phyloP scores from a whole-genome alignment of 768 basidiomycete genomes.

The Porpolomopsis calyptriformis region DNA sequence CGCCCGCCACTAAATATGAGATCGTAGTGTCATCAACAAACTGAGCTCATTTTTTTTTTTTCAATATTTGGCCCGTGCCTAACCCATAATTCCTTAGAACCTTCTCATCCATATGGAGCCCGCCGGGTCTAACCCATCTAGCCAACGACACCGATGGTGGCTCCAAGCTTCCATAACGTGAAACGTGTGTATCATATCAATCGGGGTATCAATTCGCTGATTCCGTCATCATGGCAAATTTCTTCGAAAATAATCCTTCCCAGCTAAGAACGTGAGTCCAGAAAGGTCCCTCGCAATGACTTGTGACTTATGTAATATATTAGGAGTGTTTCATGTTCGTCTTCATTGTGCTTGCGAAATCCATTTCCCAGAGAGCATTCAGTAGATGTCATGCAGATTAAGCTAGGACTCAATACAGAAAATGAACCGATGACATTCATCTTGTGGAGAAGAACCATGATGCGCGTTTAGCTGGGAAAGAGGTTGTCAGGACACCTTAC shows the following conservation, averaged over 20 bases:
- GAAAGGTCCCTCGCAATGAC: too few relatives aligned
- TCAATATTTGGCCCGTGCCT: too few relatives aligned
- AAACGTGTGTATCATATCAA: not conserved
- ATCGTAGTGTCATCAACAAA: too few relatives aligned
- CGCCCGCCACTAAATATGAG: too few relatives aligned
- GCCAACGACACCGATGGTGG: not conserved
- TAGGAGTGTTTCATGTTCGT: too few relatives aligned
- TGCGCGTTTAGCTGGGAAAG: constrained; percentile 66
- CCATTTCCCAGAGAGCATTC: constrained; percentile 2
- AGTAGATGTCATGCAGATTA: constrained; percentile 11
- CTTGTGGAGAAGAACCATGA: constrained; percentile 91
- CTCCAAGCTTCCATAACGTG: not conserved
- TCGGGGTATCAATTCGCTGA: too few relatives aligned
- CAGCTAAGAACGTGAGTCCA: too few relatives aligned
- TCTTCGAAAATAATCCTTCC: too few relatives aligned
- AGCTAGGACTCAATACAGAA: constrained; percentile 12
- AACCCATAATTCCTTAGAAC: too few relatives aligned
- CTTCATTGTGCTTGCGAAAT: not conserved
- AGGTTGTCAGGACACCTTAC: constrained; percentile 10
- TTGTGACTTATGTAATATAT: too few relatives aligned
- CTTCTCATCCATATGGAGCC: not conserved
- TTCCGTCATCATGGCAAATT: too few relatives aligned
- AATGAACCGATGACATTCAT: constrained; percentile 23
- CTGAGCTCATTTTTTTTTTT: too few relatives aligned
- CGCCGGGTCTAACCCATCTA: not conserved